Base-by-base conservation (phyloP, 306 rosid species). In the Ormosia emarginata region DNA sequence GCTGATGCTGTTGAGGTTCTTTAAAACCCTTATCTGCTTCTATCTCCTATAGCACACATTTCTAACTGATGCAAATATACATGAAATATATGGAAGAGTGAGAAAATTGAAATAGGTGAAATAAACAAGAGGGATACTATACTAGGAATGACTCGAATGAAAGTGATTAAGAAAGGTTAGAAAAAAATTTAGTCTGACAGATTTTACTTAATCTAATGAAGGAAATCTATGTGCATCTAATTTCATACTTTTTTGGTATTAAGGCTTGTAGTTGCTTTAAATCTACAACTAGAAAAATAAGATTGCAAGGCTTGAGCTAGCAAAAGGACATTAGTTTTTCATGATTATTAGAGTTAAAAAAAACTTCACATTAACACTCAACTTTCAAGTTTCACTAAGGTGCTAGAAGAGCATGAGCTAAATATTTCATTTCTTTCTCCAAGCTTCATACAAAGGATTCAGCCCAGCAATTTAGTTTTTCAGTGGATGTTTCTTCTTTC, bases 1-100 rank as follows among this genome's bases (percentile, higher is more conserved):
- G 96, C 89, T 37, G 98, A 94, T 91, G 92, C 98, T 67, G 91
- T 94, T 81, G 94, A 94, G 98, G 98, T 93, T 79, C 47, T 79
- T 83, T 75, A 43, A 76, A 63, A 13, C 37, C 32, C 79, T 81
- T 69, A 32, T 56, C 43, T 76, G 43, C 71, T 41, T 49, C 74
- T 68, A 55, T 72, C 11, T 81, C 71, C 66, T 52, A 17, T 39
- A 40, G 39, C 71, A 77, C n/a, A 64, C 34, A 52, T 77, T 65
- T 55, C 29, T 71, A 55, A 53, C 57, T 34, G 57, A 56, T 83
- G 49, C 41, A 44, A 43, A 65, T 71, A 12, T 24, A 6, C 68
- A 40, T 32, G 40, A 36, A 33, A 50, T 50, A 41, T 40, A 30
- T 71, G 52, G 53, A 59, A 62, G 67, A 30, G 15, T 52, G 44